These are phyloP conservation scores for Aurantiochytrium sp. DNA, from an alignment of 108 stramenopile species.

Conservation along the genomic window DNA sequence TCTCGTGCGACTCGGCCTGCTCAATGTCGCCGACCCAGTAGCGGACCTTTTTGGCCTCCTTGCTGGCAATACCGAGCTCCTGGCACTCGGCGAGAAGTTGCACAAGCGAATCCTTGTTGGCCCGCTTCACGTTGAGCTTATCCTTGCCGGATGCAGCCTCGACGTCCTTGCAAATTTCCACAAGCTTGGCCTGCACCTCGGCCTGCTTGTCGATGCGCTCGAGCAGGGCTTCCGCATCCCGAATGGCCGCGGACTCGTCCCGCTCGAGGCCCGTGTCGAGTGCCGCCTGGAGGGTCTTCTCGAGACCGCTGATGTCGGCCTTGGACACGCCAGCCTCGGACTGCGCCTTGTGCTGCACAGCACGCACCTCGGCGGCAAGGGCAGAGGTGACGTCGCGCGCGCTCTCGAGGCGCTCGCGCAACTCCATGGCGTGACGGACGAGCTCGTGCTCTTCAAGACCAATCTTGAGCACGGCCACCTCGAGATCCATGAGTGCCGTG, in stretches of 20 bases:
- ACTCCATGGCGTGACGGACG: not conserved
- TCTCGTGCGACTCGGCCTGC: not conserved
- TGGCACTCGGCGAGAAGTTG: slow-evolving; percentile 41
- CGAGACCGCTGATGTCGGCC: not conserved
- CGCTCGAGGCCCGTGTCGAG: not conserved
- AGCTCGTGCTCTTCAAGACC: slow-evolving; percentile 14
- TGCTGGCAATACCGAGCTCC: slow-evolving; percentile 37
- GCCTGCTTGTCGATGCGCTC: not conserved
- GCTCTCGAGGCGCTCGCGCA: not conserved
- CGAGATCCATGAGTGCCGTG: not conserved
- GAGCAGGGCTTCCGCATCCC: not conserved
- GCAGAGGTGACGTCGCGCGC: not conserved
- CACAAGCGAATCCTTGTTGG: not conserved
- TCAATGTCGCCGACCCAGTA: slow-evolving; percentile 26
- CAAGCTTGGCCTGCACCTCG: slow-evolving; percentile 13
- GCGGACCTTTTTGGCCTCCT: slow-evolving; percentile 32
- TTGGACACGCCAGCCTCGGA: not conserved
- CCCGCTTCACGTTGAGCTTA: slow-evolving; percentile 37
- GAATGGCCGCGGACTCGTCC: not conserved
- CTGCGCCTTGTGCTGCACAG: not conserved
- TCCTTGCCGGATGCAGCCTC: not conserved
- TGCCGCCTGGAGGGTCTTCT: not conserved
- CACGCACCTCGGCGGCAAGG: not conserved
- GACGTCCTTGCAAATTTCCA: not conserved
- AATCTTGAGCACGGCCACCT: not conserved